A percentile compares a stretch with the other conserved stretches of the same genome.
phyloP scores from a whole-genome alignment of 768 basidiomycete species.

The Pleurotus citrinopileatus region DNA sequence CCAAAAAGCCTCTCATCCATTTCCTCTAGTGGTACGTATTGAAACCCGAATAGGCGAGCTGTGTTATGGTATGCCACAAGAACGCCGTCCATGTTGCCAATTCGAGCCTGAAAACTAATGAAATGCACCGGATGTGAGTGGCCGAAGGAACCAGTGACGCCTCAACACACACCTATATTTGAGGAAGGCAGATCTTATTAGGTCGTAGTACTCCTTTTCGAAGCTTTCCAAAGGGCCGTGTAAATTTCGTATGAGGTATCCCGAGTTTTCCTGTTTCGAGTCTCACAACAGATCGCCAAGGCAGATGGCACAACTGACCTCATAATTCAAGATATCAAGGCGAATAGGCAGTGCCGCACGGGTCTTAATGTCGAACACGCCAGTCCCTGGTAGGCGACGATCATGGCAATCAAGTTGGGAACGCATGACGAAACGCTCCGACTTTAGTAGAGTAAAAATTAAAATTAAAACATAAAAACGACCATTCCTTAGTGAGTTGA shows the following conservation, averaged over 20 bases:
- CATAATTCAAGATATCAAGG: conserved; percentile 80
- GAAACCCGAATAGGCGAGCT: conserved; percentile 85
- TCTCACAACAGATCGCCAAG: neutral
- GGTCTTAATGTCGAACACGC: conserved; percentile 96
- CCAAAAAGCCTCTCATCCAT: conserved; percentile 87
- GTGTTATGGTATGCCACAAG: conserved; percentile 89
- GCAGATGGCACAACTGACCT: conserved; percentile 34
- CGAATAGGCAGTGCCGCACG: conserved; percentile 83
- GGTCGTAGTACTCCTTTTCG: conserved; percentile 92
- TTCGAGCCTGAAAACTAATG: conserved; percentile 88
- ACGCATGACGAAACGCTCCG: conserved; percentile 77
- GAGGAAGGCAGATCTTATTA: conserved; percentile 90
- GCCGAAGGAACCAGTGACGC: too few species aligned
- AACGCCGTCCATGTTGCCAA: conserved; percentile 96
- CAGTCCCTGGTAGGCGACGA: conserved; percentile 76
- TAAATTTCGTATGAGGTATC: conserved; percentile 66
- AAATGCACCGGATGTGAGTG: too few species aligned
- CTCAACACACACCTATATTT: conserved; percentile 74
- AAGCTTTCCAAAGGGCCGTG: conserved; percentile 75
- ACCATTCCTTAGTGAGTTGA: neutral
- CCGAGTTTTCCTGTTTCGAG: conserved; percentile 65
- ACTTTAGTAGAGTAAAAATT: conserved; percentile 28
- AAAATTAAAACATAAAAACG: conserved; percentile 1
- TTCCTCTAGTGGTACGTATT: conserved; percentile 83
- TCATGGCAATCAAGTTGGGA: conserved; percentile 93